Evolutionary conservation across 352 stramenopile species (phyloP).

Genomic region (Plasmopara viticola): DNA sequence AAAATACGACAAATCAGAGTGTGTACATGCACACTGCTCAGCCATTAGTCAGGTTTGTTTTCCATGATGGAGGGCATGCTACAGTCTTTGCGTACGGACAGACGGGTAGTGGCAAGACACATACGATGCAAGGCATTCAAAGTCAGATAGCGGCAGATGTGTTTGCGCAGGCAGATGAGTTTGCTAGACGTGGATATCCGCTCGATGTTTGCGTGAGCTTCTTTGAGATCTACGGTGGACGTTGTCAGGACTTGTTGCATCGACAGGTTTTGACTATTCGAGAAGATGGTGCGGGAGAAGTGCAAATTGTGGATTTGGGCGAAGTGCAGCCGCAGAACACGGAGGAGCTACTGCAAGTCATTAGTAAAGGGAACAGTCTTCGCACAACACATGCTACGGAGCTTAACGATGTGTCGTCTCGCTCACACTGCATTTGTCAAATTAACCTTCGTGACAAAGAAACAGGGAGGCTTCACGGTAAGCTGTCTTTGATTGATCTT

Average conservation of each 20-base stretch:
- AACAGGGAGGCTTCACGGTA: slow-evolving; percentile 59
- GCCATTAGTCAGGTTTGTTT: slow-evolving; percentile 94
- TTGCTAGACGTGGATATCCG: slow-evolving; percentile 36
- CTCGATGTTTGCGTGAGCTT: slow-evolving; percentile 90
- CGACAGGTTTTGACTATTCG: slow-evolving; percentile 88
- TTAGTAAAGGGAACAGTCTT: slow-evolving; percentile 88
- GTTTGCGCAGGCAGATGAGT: slow-evolving; percentile 66
- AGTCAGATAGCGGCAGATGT: slow-evolving; percentile 68
- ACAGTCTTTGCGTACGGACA: slow-evolving; percentile 96
- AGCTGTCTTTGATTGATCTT: slow-evolving; percentile 95
- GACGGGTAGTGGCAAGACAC: slow-evolving; percentile 90
- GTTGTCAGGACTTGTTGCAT: slow-evolving; percentile 92
- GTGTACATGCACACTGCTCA: slow-evolving; percentile 90
- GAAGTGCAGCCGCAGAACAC: slow-evolving; percentile 85
- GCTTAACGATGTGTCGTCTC: slow-evolving; percentile 93
- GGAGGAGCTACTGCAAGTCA: slow-evolving; percentile 90
- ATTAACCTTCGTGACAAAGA: slow-evolving; percentile 74
- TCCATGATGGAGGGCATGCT: slow-evolving; percentile 83
- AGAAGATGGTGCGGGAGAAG: slow-evolving; percentile 91
- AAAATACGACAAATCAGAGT: slow-evolving; percentile 87
- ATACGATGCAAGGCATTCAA: slow-evolving; percentile 91
- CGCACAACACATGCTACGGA: slow-evolving; percentile 95
- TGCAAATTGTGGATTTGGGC: slow-evolving; percentile 93
- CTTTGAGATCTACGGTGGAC: slow-evolving; percentile 97
- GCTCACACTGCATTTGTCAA: slow-evolving; percentile 94